phyloP scores from a whole-genome alignment of 78 protist genomes.

The Cavenderia fasciculata region DNA sequence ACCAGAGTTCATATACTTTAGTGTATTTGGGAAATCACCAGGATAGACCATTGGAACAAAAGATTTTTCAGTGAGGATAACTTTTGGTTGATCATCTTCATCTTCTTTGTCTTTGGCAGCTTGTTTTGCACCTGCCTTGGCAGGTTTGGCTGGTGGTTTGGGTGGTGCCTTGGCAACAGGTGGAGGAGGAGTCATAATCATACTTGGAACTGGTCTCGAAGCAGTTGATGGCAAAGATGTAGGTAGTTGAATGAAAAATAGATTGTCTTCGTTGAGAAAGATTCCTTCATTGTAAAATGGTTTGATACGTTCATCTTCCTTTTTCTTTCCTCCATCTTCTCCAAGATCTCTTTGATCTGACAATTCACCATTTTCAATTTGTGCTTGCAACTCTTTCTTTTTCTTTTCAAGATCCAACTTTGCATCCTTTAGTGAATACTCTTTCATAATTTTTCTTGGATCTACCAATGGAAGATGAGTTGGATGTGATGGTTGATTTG shows the following conservation, averaged over 20 bases:
- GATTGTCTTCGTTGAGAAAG: slow-evolving; percentile 18
- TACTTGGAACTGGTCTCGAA: slow-evolving; percentile 1
- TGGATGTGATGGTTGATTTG: slow-evolving; percentile 71
- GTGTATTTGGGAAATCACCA: slow-evolving; percentile 51
- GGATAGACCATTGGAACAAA: slow-evolving; percentile 60
- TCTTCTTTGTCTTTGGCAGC: not conserved
- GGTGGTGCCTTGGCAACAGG: slow-evolving; percentile 6
- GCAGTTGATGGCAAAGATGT: slow-evolving; percentile 12
- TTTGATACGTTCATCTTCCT: not conserved
- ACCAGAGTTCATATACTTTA: slow-evolving; percentile 32
- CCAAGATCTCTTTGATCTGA: slow-evolving; percentile 12
- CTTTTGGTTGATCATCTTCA: not conserved
- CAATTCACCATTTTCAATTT: slow-evolving; percentile 55
- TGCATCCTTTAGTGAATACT: slow-evolving; percentile 57
- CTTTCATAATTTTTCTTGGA: slow-evolving; percentile 68
- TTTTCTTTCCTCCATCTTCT: not conserved
- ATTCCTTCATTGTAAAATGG: slow-evolving; percentile 52
- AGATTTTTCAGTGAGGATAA: not conserved
- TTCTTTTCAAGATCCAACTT: slow-evolving; percentile 19
- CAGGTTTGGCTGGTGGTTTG: not conserved
- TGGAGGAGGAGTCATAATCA: not conserved
- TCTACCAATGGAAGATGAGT: slow-evolving; percentile 62
- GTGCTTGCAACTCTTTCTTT: slow-evolving; percentile 27
- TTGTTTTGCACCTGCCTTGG: not conserved
- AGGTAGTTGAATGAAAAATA: slow-evolving; percentile 62